Evolutionary conservation across 2,329 filamentous ascomycete species (phyloP).

Genomic region (Xylaria multiplex): DNA sequence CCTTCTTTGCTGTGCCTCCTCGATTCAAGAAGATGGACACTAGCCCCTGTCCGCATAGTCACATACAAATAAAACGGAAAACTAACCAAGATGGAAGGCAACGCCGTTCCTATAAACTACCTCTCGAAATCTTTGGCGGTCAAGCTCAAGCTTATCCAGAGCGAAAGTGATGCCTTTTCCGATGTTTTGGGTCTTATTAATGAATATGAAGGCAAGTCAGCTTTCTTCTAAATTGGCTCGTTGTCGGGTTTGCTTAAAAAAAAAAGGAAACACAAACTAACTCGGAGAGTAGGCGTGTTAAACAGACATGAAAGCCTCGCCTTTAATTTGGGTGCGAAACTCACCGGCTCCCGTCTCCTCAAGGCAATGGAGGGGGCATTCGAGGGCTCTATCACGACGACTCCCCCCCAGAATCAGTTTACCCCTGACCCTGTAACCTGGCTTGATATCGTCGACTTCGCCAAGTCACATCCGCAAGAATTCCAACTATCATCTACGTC

Average conservation of each 20-base stretch:
- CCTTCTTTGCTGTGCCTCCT: slow-evolving; percentile 7
- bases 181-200: slow-evolving; percentile 77
- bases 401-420: slow-evolving; percentile 64
- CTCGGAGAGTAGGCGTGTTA: slow-evolving; percentile 68
- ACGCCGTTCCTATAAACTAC: slow-evolving; percentile 62
- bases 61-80: slow-evolving; percentile 13
- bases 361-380: slow-evolving; percentile 89
- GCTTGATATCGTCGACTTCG: slow-evolving; percentile 87
- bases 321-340: slow-evolving; percentile 83
- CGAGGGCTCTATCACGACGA: slow-evolving; percentile 75
- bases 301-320: slow-evolving; percentile 88
- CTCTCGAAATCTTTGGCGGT: slow-evolving; percentile 57
- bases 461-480: slow-evolving; percentile 80
- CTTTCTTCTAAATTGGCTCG: slow-evolving; percentile 13
- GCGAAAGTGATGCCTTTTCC: slow-evolving; percentile 73
- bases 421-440: slow-evolving; percentile 71
- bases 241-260: background rate
- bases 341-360: slow-evolving; percentile 82
- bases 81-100: slow-evolving; percentile 47
- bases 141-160: slow-evolving; percentile 62
- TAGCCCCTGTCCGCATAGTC: slow-evolving; percentile 5
- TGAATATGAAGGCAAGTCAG: slow-evolving; percentile 74
- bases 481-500: slow-evolving; percentile 76
- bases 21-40: slow-evolving; percentile 23
- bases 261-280: slow-evolving; percentile 28